phyloP scores from a whole-genome alignment of 495 filamentous ascomycete genomes.

The Glarea lozoyensis region DNA sequence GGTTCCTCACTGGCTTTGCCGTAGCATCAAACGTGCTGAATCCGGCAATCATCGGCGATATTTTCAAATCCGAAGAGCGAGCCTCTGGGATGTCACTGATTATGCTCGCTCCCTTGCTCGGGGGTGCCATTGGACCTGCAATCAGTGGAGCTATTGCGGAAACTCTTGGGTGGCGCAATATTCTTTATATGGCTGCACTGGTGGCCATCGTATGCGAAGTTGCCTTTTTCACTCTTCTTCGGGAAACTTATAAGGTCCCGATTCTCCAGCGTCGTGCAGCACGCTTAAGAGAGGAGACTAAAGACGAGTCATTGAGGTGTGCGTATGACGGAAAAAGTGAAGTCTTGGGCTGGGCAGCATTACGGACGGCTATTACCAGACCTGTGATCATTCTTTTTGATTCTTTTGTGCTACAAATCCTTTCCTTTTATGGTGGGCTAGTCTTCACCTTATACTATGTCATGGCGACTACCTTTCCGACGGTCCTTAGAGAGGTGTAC shows the following conservation, averaged over 20 bases:
- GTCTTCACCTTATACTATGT: conserved; percentile 47
- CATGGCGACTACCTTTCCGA: conserved; percentile 41
- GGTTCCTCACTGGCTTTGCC: conserved; percentile 41
- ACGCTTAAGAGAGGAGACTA: conserved; percentile 32
- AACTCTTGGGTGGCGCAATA: conserved; percentile 42
- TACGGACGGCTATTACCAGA: conserved; percentile 33
- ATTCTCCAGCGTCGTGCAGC: conserved; percentile 37
- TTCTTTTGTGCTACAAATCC: conserved; percentile 36
- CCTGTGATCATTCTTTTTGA: conserved; percentile 38
- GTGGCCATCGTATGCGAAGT: conserved; percentile 36
- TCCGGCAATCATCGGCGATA: conserved; percentile 51
- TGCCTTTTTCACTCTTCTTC: conserved; percentile 32
- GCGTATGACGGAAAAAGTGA: conserved; percentile 29
- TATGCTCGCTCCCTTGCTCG: conserved; percentile 35
- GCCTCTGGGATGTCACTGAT: conserved; percentile 42
- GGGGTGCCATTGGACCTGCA: conserved; percentile 40
- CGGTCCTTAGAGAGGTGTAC: conserved; percentile 39
- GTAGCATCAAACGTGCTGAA: conserved; percentile 47
- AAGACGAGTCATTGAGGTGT: conserved; percentile 32
- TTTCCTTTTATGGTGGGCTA: conserved; percentile 41
- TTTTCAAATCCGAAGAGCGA: conserved; percentile 39
- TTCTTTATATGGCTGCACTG: conserved; percentile 48
- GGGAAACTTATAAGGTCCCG: conserved; percentile 36
- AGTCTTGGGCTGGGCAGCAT: conserved; percentile 5
- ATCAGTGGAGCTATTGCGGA: conserved; percentile 44